Base-by-base conservation (phyloP, 2,329 filamentous ascomycete species). In the Madurella mycetomatis region DNA sequence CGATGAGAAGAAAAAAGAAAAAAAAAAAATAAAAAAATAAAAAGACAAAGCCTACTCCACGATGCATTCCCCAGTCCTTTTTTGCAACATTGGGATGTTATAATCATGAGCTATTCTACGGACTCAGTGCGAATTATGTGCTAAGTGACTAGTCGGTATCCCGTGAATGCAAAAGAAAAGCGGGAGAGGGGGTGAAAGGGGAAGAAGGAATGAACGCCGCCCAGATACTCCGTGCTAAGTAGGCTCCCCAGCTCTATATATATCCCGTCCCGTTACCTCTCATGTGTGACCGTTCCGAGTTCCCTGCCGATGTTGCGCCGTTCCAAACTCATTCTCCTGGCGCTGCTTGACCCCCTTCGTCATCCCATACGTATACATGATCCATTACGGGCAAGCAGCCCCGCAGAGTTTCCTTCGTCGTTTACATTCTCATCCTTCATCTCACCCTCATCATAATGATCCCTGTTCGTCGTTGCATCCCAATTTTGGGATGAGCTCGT, bases 161-260 rank as follows among this genome's bases (percentile, higher is more conserved):
- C 25, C 30, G 44, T 25, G 17, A 11, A 16, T 39, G 17, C 9
- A 7, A n/a, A 52, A 25, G 2, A 17, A 30, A 44, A 16, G 13
- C 9, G 9, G 11, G 15, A 47, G n/a, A 8, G 17, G 17, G 43
- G 31, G 2, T 37, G 13, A 42, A 46, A 39, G 18, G 17, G 15
- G 48, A 17, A 16, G 32, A 47, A 15, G 5, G 40, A 34, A 48
- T 25, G 31, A 47, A 41, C 17, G 15, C 45, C 41, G 39, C 12
- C 47, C 42, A 12, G 5, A 42, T 32, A 49, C 42, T 25, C 47
- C 51, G 16, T 34, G 41, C 41, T 41, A 34, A 19, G 15, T 25
- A 32, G 16, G 17, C 7, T 40, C 32, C n/a, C 39, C 47, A 41
- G 16, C 31, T 55, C 47, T 51, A 51, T 51, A 47, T 47, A 47